Base-by-base conservation (phyloP, 1,139 yeast genomes). In the Diutina neorugosa region DNA sequence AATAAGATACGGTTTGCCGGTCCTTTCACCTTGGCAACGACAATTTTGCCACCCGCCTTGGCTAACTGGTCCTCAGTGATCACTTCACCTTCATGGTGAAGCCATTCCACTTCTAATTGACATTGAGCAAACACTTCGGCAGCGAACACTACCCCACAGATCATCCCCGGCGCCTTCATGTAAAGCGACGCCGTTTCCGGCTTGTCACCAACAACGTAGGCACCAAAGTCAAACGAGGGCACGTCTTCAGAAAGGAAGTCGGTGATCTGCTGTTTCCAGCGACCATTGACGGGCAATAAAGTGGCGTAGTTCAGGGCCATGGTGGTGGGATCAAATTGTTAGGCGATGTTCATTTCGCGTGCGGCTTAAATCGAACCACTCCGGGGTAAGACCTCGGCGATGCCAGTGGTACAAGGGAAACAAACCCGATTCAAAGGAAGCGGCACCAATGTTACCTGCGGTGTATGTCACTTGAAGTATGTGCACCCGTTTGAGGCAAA, bases 221-320 rank as follows among this genome's bases (percentile, higher is more conserved):
- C 98, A 43, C 98, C 98, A 60, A 84, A 86, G 66, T 91, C 98
- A 63, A 91, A 91, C 0, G 95, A 82, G 1, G 98, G 97, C 4
- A 86, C 94, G 63, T 91, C 98, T 63, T 91, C 98, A 4, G 78
- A 72, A 25, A 91, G 73, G 82, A 87, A 91, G 48, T 71, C 76
- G 14, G 90, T 81, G 57, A 91, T 81, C 57, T 84, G 84, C 54
- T 78, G 78, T 64, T 82, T 88, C 97, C 97, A 90, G 52, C 70
- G 70, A 4, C 96, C 93, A 57, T 77, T 81, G 19, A 76, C 70
- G 0, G 96, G 96, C 48, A 90, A 74, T 44, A 87, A 75, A 61
- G 84, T 78, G 19, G 78, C 76, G 65, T 69, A 73, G n/a, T 27
- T 27, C 37, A 34, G 27, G 23, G 40, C 12, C 50, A 46, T 46